Base-by-base conservation (phyloP, 345 rosid genomes). In the Atalantia buxifolia region DNA sequence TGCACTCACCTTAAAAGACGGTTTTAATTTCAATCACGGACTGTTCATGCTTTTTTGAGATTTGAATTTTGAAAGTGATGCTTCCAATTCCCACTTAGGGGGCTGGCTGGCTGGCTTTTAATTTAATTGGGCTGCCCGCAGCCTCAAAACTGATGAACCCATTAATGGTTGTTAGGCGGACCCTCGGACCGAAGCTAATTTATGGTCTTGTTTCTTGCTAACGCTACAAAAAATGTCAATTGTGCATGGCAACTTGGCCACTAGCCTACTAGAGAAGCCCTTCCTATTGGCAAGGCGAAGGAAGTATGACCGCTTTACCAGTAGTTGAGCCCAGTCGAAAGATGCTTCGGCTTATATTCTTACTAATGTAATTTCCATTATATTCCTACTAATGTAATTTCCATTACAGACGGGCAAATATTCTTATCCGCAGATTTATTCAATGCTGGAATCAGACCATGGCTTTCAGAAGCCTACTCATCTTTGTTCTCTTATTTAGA, bases 391-490 rank as follows among this genome's bases (percentile, higher is more conserved):
- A n/a, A n/a, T n/a, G n/a, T n/a, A n/a, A n/a, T n/a, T n/a, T n/a
- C n/a, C n/a, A n/a, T n/a, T n/a, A n/a, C n/a, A n/a, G n/a, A n/a
- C n/a, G n/a, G n/a, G n/a, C n/a, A n/a, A n/a, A n/a, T n/a, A n/a
- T n/a, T n/a, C n/a, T n/a, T n/a, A n/a, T n/a, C n/a, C n/a, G n/a
- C n/a, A n/a, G n/a, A n/a, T n/a, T n/a, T n/a, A n/a, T n/a, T n/a
- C n/a, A n/a, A n/a, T n/a, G n/a, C n/a, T n/a, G n/a, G n/a, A n/a
- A n/a, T n/a, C n/a, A n/a, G n/a, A n/a, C n/a, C n/a, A n/a, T 72
- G 78, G 74, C 19, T 27, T 61, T 35, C 70, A 14, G 57, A 25
- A 9, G 12, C 72, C 81, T 68, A 27, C 65, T 62, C 78, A 76
- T 25, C 2, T 62, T 77, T 77, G 83, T 64, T 77, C 31, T 13